These are phyloP conservation scores for Singerocomus inundabilis DNA, from an alignment of 1,284 basidiomycete genomes.

Conservation along the genomic window DNA sequence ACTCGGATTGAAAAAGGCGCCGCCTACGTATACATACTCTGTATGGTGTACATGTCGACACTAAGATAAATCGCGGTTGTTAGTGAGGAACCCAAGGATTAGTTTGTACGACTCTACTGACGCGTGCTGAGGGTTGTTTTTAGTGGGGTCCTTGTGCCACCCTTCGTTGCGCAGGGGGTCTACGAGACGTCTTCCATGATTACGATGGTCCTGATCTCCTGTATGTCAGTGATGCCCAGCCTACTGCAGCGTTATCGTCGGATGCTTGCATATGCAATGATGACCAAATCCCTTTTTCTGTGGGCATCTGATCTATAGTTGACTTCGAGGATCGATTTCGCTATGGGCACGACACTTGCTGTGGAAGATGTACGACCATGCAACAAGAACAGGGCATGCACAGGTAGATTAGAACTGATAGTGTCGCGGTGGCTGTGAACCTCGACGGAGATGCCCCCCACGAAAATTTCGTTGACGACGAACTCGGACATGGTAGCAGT, in stretches of 20 bases:
- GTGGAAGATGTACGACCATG: conserved; percentile 51
- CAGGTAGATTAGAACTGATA: conserved; percentile 28
- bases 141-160: conserved; percentile 47
- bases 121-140: conserved; percentile 65
- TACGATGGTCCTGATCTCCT: conserved; percentile 66
- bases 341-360: conserved; percentile 29
- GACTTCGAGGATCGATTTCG: conserved; percentile 33
- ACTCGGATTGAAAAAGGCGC: not conserved
- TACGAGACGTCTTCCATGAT: conserved; percentile 65
- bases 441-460: conserved; percentile 48
- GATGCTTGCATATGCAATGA: conserved; percentile 56
- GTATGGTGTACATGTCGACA: conserved; percentile 73
- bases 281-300: conserved; percentile 41
- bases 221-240: not conserved
- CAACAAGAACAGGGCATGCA: conserved; percentile 57
- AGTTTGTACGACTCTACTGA: conserved; percentile 35
- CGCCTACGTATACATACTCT: conserved; percentile 42
- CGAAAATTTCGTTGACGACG: conserved; percentile 23
- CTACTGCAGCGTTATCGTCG: not conserved
- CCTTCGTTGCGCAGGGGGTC: conserved; percentile 52
- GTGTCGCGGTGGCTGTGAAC: conserved; percentile 38
- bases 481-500: conserved; percentile 21
- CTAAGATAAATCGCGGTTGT: conserved; percentile 36
- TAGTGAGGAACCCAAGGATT: conserved; percentile 2
- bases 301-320: conserved; percentile 25